Conservation (phyloP, 169 alveolate species). For the Plasmodium cynomolgi region DNA sequence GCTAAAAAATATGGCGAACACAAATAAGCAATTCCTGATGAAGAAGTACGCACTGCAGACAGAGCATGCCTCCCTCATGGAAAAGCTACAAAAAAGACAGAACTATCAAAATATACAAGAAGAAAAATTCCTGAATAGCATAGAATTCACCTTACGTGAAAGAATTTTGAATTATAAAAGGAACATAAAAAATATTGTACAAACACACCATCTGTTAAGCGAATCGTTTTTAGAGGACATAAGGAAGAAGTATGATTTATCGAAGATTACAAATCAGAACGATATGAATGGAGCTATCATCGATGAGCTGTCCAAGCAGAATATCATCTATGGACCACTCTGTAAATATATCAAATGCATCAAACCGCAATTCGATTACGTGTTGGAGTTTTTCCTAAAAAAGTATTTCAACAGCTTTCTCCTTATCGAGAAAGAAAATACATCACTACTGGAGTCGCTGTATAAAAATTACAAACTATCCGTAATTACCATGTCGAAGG, state of each 20-base stretch:
- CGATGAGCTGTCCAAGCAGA: slow-evolving; percentile 35
- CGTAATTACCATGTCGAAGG: slow-evolving; percentile 72
- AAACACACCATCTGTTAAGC: slow-evolving; percentile 3
- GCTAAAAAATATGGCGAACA: slow-evolving; percentile 12
- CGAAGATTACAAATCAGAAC: slow-evolving; percentile 19
- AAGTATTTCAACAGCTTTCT: slow-evolving; percentile 75
- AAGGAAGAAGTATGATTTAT: slow-evolving; percentile 15
- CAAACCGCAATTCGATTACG: slow-evolving; percentile 74
- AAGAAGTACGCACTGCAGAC: slow-evolving; percentile 37
- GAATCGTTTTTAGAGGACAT: slow-evolving; percentile 8
- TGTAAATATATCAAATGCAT: slow-evolving; percentile 76
- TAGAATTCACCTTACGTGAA: slow-evolving; percentile 74
- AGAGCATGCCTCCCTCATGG: not conserved
- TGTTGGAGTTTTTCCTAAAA: slow-evolving; percentile 75
- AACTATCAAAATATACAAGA: slow-evolving; percentile 77
- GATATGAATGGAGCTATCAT: slow-evolving; percentile 20
- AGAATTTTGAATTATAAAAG: slow-evolving; percentile 70
- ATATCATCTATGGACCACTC: slow-evolving; percentile 63
- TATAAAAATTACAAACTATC: slow-evolving; percentile 75
- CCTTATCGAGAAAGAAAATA: slow-evolving; percentile 27
- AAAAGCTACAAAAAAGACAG: slow-evolving; percentile 37
- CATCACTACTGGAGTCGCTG: slow-evolving; percentile 6
- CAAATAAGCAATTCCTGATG: slow-evolving; percentile 25
- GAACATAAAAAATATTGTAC: slow-evolving; percentile 67
- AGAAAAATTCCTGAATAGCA: slow-evolving; percentile 67